A percentile compares a stretch with the other conserved stretches of the same genome.
phyloP scores from a whole-genome alignment of 2,329 filamentous ascomycete genomes.

The Trichophyton rubrum region DNA sequence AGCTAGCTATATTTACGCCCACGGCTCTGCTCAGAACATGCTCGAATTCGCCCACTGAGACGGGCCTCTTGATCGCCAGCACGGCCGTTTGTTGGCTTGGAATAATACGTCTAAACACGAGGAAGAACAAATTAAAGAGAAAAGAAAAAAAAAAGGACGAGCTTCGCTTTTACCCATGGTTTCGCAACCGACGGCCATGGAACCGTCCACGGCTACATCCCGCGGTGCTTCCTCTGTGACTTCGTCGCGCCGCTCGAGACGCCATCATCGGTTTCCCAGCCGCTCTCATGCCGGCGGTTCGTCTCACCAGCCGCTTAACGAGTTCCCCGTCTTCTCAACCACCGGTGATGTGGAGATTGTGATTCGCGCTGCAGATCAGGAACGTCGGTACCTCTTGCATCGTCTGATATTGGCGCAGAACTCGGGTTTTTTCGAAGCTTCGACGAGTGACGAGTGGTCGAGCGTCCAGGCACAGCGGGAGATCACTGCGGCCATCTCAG shows the following conservation, averaged over 20 bases:
- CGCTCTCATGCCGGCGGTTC: slow-evolving; percentile 67
- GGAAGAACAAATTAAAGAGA: background rate
- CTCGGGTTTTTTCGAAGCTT: slow-evolving; percentile 86
- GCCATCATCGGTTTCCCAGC: slow-evolving; percentile 56
- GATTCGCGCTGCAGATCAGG: slow-evolving; percentile 54
- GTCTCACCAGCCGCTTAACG: slow-evolving; percentile 63
- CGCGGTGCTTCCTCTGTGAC: slow-evolving; percentile 53
- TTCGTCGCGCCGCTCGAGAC: slow-evolving; percentile 42
- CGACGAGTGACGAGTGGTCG: slow-evolving; percentile 68
- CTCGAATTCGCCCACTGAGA: background rate
- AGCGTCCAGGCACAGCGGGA: slow-evolving; percentile 21
- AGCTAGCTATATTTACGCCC: background rate
- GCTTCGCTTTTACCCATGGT: slow-evolving; percentile 20
- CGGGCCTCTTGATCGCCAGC: background rate
- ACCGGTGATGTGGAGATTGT: slow-evolving; percentile 89
- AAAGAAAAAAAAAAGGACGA: background rate
- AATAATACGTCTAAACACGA: background rate
- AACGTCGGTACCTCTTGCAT: slow-evolving; percentile 79
- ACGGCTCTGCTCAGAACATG: background rate
- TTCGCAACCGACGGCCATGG: slow-evolving; percentile 35
- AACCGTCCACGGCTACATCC: slow-evolving; percentile 42
- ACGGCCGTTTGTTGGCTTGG: background rate
- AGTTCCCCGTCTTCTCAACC: slow-evolving; percentile 82
- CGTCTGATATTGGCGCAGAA: slow-evolving; percentile 76
- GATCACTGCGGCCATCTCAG: background rate